phyloP scores from a whole-genome alignment of 257 asterid genomes.

The Leptodermis oblonga region DNA sequence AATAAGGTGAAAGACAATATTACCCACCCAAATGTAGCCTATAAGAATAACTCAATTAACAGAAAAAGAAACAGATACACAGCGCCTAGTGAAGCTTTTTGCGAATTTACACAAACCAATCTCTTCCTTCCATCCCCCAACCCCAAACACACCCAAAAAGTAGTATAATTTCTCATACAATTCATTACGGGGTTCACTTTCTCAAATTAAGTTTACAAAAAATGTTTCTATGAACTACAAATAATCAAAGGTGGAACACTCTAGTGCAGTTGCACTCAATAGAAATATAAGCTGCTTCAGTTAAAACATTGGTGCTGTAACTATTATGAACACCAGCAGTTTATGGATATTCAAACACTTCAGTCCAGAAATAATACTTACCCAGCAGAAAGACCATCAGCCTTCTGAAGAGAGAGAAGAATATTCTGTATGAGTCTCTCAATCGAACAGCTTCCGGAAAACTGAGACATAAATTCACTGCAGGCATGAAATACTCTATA shows the following conservation, averaged over 20 bases:
- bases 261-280: background rate
- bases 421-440: slow-evolving; percentile 40
- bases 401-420: slow-evolving; percentile 35
- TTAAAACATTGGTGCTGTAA: background rate
- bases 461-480: slow-evolving; percentile 35
- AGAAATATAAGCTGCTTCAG: background rate
- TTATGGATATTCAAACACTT: background rate
- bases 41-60: background rate
- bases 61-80: background rate
- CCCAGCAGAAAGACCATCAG: slow-evolving; percentile 63
- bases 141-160: too few species aligned
- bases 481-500: slow-evolving; percentile 42
- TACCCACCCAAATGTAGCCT: background rate
- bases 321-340: background rate
- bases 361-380: slow-evolving; percentile 29
- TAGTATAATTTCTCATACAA: background rate
- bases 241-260: background rate
- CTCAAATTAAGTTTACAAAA: background rate
- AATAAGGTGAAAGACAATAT: background rate
- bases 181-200: background rate
- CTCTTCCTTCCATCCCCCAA: background rate
- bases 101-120: background rate
- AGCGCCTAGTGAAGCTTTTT: background rate
- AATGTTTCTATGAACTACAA: background rate
- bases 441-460: slow-evolving; percentile 35